phyloP scores from a whole-genome alignment of 768 basidiomycete species.

The Cytidiella melzeri region DNA sequence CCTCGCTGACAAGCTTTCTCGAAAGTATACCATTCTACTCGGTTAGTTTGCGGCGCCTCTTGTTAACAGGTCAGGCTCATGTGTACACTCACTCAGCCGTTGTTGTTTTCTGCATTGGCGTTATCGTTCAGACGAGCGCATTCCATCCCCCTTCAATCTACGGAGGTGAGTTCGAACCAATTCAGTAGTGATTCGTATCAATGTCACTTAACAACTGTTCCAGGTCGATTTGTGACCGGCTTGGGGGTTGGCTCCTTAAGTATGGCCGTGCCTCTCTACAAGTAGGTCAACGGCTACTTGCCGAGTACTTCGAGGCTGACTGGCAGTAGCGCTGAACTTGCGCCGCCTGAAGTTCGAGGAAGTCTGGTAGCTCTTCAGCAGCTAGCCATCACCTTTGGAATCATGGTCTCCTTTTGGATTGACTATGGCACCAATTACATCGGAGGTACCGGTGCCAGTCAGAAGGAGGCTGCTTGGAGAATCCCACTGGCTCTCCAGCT shows the following conservation, averaged over 20 bases:
- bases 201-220: no score
- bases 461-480: conserved; percentile 69
- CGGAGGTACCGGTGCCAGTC: conserved; percentile 50
- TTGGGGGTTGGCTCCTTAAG: conserved; percentile 75
- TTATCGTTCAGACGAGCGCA: conserved; percentile 65
- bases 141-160: conserved; percentile 55
- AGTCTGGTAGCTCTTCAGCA: conserved; percentile 79
- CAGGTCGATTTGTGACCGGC: conserved; percentile 70
- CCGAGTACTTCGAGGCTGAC: background rate
- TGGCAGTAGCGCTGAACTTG: conserved; percentile 43
- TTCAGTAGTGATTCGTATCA: background rate
- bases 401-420: conserved; percentile 55
- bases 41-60: conserved; percentile 37
- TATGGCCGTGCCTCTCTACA: conserved; percentile 82
- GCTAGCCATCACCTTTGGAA: conserved; percentile 75
- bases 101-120: conserved; percentile 42
- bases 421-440: conserved; percentile 61
- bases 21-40: conserved; percentile 65
- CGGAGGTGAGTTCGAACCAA: conserved; percentile 43
- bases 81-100: conserved; percentile 17
- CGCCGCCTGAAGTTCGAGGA: conserved; percentile 78
- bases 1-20: conserved; percentile 64
- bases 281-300: conserved; percentile 25
- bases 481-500: conserved; percentile 71
- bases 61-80: background rate